Percentiles rank a stretch among this genome's conserved stretches.
These are phyloP conservation scores for Beauveria bassiana DNA, from an alignment of 2,329 filamentous ascomycete genomes.

Conservation along the genomic window DNA sequence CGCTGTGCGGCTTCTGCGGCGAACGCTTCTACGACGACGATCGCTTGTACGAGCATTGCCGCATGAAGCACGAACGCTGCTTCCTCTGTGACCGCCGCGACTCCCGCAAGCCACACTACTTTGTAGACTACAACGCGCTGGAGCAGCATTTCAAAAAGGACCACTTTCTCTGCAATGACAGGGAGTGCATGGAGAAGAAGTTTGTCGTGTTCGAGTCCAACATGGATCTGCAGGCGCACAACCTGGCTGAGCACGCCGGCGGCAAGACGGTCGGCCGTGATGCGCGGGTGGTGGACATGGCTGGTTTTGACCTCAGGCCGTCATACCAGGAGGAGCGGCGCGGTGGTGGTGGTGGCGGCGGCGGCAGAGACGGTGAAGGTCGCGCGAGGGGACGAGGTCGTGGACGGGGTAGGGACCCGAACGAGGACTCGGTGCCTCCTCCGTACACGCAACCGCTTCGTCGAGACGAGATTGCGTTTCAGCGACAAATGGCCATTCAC, in stretches of 20 bases:
- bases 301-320: constrained; percentile 70
- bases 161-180: constrained; percentile 77
- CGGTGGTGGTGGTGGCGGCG: constrained; percentile 32
- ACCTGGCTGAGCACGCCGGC: constrained; percentile 73
- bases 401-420: constrained; percentile 72
- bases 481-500: constrained; percentile 86
- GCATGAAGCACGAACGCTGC: constrained; percentile 89
- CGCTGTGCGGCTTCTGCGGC: constrained; percentile 86
- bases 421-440: constrained; percentile 68
- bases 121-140: constrained; percentile 76
- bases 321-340: constrained; percentile 59
- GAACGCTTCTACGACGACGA: constrained; percentile 93
- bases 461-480: constrained; percentile 83
- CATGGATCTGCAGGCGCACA: constrained; percentile 90
- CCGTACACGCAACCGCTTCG: constrained; percentile 74
- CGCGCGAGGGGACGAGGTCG: constrained; percentile 30
- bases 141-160: constrained; percentile 82
- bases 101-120: constrained; percentile 77
- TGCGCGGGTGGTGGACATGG: constrained; percentile 78
- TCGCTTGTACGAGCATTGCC: constrained; percentile 87
- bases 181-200: constrained; percentile 91
- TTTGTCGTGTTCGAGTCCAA: constrained; percentile 95
- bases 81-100: constrained; percentile 79
- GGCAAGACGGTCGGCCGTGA: constrained; percentile 81
- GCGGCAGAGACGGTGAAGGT: constrained; percentile 30